Conservation (phyloP, 129 eudicot species). For the Scalesia atractyloides region DNA sequence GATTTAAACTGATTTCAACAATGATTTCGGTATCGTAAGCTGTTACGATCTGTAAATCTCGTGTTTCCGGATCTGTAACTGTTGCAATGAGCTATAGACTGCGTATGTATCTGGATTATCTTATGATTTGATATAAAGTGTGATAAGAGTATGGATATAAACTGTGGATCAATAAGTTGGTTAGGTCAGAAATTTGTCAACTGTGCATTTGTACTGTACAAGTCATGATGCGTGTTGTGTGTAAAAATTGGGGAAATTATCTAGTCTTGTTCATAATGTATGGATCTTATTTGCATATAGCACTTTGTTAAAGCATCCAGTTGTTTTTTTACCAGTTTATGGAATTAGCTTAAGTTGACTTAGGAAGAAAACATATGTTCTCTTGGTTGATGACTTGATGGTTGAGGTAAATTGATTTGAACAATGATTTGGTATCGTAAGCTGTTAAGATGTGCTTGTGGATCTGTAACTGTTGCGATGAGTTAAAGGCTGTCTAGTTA, state of each 20-base stretch:
- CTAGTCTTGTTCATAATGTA: conserved; percentile 7
- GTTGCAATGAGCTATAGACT: conserved; percentile 12
- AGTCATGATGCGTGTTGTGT: conserved; percentile 3
- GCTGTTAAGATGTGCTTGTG: background rate
- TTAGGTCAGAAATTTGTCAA: background rate
- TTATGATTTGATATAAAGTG: background rate
- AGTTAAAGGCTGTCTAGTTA: background rate
- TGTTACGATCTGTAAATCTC: conserved; percentile 2
- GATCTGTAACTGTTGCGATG: conserved; percentile 16
- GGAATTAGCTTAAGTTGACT: conserved; percentile 1
- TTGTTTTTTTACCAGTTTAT: conserved; percentile 6
- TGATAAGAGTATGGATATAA: background rate
- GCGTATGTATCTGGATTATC: background rate
- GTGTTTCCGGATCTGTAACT: conserved; percentile 14
- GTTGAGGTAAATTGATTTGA: background rate
- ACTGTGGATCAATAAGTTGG: background rate
- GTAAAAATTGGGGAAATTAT: background rate
- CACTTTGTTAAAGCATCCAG: background rate
- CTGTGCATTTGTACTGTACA: conserved; percentile 30
- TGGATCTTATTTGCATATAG: conserved; percentile 1
- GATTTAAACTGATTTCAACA: background rate
- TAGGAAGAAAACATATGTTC: conserved; percentile 3
- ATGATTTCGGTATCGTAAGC: conserved; percentile 9
- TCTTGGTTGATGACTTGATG: conserved; percentile 25
- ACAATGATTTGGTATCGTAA: conserved; percentile 8